Conservation (phyloP, 2,329 filamentous ascomycete species). For the Fusarium sp. region DNA sequence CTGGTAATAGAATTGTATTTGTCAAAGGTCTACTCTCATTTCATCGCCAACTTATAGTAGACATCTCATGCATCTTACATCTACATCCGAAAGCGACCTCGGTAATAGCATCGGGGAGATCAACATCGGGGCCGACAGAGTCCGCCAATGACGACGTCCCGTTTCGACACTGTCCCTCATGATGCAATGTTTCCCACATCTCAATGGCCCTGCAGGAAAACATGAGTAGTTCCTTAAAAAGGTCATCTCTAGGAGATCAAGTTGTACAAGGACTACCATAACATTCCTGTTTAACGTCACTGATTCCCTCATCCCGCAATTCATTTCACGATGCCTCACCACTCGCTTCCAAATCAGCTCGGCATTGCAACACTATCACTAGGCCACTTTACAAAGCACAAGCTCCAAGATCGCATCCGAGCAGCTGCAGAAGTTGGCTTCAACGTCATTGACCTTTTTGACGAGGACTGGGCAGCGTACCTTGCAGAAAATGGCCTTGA, state of each 20-base stretch:
- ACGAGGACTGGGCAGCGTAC: constrained; percentile 28
- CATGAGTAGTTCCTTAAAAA: background rate
- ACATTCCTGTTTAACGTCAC: background rate
- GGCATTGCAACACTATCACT: constrained; percentile 27
- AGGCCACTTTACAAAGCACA: constrained; percentile 20
- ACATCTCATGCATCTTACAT: background rate
- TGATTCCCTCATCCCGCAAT: background rate
- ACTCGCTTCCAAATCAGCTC: constrained; percentile 16
- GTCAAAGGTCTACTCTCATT: background rate
- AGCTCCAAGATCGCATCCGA: constrained; percentile 12
- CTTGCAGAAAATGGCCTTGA: constrained; percentile 26
- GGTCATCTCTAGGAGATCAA: background rate
- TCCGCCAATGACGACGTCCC: constrained; percentile 26
- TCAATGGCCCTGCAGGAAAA: background rate
- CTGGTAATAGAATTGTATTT: background rate
- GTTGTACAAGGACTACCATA: constrained; percentile 3
- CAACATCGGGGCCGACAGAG: constrained; percentile 5
- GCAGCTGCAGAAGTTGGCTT: constrained; percentile 20
- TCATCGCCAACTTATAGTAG: background rate
- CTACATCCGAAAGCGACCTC: background rate
- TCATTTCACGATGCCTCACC: constrained; percentile 8
- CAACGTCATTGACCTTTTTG: constrained; percentile 28
- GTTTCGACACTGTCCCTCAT: background rate
- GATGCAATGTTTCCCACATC: background rate
- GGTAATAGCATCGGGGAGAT: constrained; percentile 6